Conservation (phyloP, 495 filamentous ascomycete genomes). For the Bryoglossum gracile region DNA sequence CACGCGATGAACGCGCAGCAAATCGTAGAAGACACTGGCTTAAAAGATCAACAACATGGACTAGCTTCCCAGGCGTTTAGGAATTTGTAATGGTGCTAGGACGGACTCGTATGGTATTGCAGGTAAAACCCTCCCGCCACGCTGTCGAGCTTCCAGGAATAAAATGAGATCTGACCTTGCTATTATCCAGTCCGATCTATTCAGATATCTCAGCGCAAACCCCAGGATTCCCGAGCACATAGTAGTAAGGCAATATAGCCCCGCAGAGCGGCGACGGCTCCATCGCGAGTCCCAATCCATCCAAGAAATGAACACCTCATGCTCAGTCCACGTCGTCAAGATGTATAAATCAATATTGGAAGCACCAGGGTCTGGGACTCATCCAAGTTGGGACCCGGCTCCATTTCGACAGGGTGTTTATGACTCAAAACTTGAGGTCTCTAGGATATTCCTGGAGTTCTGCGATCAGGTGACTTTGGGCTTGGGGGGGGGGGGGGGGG, state of each 20-base stretch:
- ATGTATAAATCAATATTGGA: neutral
- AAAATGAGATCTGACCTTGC: neutral
- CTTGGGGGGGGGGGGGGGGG: too few relatives aligned
- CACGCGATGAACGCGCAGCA: too few relatives aligned
- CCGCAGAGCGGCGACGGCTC: too few relatives aligned
- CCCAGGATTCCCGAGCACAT: neutral
- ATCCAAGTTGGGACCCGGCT: neutral
- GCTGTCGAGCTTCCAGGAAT: neutral
- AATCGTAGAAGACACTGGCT: too few relatives aligned
- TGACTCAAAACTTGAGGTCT: neutral
- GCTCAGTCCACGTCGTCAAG: neutral
- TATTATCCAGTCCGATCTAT: neutral
- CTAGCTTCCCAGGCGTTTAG: too few relatives aligned
- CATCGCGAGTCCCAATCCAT: too few relatives aligned
- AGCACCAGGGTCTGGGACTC: neutral
- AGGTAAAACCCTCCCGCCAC: too few relatives aligned
- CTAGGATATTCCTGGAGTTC: neutral
- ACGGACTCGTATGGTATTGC: too few relatives aligned
- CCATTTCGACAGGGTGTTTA: neutral
- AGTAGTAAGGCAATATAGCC: neutral
- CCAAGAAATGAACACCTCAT: neutral
- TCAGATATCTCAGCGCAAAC: neutral
- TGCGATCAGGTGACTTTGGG: neutral
- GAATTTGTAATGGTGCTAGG: too few relatives aligned
- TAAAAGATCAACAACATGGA: too few relatives aligned